A percentile compares a stretch with the other conserved stretches of the same genome.
These are phyloP conservation scores for Pleurotus cornucopiae DNA, from an alignment of 768 basidiomycete genomes.

Conservation along the genomic window DNA sequence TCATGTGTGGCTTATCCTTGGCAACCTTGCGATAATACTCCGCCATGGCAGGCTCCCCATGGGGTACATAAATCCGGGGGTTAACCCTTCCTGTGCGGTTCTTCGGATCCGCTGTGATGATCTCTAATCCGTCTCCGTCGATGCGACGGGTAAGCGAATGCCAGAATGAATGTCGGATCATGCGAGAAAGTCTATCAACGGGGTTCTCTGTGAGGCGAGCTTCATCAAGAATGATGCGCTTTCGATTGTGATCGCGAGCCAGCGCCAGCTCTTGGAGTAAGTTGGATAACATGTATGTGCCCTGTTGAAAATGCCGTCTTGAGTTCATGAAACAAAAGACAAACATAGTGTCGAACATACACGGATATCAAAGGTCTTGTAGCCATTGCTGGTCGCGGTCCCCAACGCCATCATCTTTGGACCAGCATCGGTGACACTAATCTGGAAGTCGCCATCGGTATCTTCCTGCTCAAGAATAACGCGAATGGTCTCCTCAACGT, in stretches of 20 bases:
- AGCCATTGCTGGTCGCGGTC: slow-evolving; percentile 95
- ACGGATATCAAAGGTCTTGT: slow-evolving; percentile 95
- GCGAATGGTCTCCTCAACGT: slow-evolving; percentile 97
- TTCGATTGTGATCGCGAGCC: slow-evolving; percentile 90
- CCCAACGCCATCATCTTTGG: slow-evolving; percentile 96
- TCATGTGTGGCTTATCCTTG: slow-evolving; percentile 87
- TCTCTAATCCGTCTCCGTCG: slow-evolving; percentile 95
- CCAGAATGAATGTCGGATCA: slow-evolving; percentile 99
- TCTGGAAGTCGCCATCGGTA: slow-evolving; percentile 95
- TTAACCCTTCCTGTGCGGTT: slow-evolving; percentile 88
- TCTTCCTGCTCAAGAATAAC: slow-evolving; percentile 97
- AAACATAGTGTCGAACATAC: slow-evolving; percentile 34
- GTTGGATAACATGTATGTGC: slow-evolving; percentile 99
- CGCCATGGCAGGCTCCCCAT: slow-evolving; percentile 90
- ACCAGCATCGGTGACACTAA: slow-evolving; percentile 93
- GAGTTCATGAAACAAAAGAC: too few species aligned
- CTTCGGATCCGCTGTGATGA: slow-evolving; percentile 97
- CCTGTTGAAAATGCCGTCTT: slow-evolving; percentile 38
- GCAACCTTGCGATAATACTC: slow-evolving; percentile 94
- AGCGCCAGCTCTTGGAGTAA: slow-evolving; percentile 97
- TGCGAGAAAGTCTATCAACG: slow-evolving; percentile 91
- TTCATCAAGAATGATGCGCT: slow-evolving; percentile 98
- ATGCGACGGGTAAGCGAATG: slow-evolving; percentile 94
- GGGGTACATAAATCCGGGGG: slow-evolving; percentile 92
- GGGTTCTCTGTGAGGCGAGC: slow-evolving; percentile 97